Evolutionary conservation across 2,329 filamentous ascomycete genomes (phyloP), one percentile per base, ranked within the genome.

Genomic region (Mycocentrospora acerina): DNA sequence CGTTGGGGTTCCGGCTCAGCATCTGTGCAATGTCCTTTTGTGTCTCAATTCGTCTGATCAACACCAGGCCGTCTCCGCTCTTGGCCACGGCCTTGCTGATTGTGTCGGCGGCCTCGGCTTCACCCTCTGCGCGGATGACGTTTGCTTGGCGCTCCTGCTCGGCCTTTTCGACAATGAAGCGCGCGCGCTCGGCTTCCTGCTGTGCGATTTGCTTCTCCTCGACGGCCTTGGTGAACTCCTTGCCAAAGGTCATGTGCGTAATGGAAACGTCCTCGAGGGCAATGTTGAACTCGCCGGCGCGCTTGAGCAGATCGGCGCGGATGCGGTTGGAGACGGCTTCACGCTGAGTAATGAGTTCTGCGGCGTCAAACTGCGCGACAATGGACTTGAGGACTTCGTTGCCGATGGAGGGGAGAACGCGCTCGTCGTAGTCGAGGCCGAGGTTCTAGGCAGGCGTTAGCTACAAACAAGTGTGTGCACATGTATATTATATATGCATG

Each of bases 171-270:
- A 98, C 93, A 57, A 98, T 94, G 77, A 98, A 98, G 54, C 93
- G 82, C 32, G 93, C 93, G 53, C 93, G 82, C 79, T 98, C 93
- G 50, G 93, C 93, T 67, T 98, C 93, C 74, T 98, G 93, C 76
- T 98, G 93, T 39, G 93, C 93, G 70, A 98, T 98, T 79, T 98
- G 93, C 83, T 98, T 98, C 82, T 98, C 93, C 77, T 98, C 93
- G 62, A 98, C 93, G 52, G 93, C 93, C 71, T 88, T 88, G 46
- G 93, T 98, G 79, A 98, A 98, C 73, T 98, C 93, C 71, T 91
- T 91, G 58, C 93, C 93, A 68, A 98, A 98, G 36, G 93, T 98
- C 93, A 98, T 98, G 80, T 98, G 93, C 46, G 93, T 98, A 72
- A 98, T 98, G 66, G 89, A 95, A 44, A 98, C 93, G 66, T 98